Base-by-base conservation (phyloP, 306 rosid species). In the Cicer chorassanicum region DNA sequence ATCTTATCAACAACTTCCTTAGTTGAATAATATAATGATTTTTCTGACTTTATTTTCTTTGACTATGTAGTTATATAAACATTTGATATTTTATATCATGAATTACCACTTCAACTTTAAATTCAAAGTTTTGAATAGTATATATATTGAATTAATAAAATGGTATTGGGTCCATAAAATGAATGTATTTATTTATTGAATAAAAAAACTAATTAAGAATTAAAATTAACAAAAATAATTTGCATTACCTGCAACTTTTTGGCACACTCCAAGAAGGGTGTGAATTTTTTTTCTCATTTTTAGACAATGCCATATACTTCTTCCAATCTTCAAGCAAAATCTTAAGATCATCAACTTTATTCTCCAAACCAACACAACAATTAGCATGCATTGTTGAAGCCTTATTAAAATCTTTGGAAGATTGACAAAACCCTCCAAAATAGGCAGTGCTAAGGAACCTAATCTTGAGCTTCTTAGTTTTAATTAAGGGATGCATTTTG, bases 331-430 rank as follows among this genome's bases (percentile, higher is more conserved):
- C 49, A n/a, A 93, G 95, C 87, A 93, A 69, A 72, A 84, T 75
- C 34, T 42, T 78, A 8, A 93, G 98, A 80, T 91, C 98, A 67
- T 78, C 51, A 76, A 93, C 71, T 49, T 93, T 93, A 74, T 87
- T 93, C 0, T 85, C 72, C 4, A 87, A 81, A 43, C 98, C 98
- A 36, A 87, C 59, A 71, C 98, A 93, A 39, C 98, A 93, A 78
- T 93, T 93, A 4, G 97, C 98, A 70, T 93, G 98, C 97, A 91
- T 82, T 4, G 98, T 93, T 42, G 78, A 70, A 7, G 84, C 94
- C 21, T 29, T 8, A 86, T 70, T 80, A 0, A 93, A 51, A 57
- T 91, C 84, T 36, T 21, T 42, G 46, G 88, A 78, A 1, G 80
- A 13, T 39, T 89, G 73, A 63, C 98, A 93, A 81, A 93, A 91